Evolutionary conservation across 768 basidiomycete genomes (phyloP), one percentile per base, ranked within the genome.

Genomic region (Boletus edulis): DNA sequence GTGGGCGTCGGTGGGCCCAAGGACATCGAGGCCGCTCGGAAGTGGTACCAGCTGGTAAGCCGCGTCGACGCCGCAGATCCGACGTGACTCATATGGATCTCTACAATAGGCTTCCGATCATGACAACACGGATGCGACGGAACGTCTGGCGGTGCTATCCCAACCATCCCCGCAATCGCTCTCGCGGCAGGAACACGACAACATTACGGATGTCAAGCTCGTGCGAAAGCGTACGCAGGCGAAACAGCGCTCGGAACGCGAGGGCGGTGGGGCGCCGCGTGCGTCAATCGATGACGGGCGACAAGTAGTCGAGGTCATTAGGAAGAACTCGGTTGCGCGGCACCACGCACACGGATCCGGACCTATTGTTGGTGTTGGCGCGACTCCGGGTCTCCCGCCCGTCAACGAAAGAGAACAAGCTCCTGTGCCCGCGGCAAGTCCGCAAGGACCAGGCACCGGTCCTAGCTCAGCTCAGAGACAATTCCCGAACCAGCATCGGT

Each of bases 1-100:
- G 89, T 98, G 2, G 96, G 96, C 2, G 88, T 98, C 7, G 94
- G 93, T 0, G 84, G 87, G 0, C 46, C 66, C 11, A 83, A 81
- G 64, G 81, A 89, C 64, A 51, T 91, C 37, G 79, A 78, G 0
- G 75, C 75, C 8, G 91, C 94, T 2, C 74, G 76, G 54, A 80
- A 73, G 65, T 98, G 94, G 94, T 98, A 98, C 70, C 72, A 74
- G 29, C 73, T 77, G 67, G 85, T 83, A 42, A 61, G 80, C 73
- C 7, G 4, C 15, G 20, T 18, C 29, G 11, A 18, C n/a, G 46
- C 6, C 22, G 27, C 48, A 10, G 5, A 10, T 18, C 18, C 12
- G 12, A 14, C 11, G 14, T 13, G 38, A 27, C 39, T 50, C 11
- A 41, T 10, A 18, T 9, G 2, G 7, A 37, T 22, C 32, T 34